Conservation (phyloP, 2,329 filamentous ascomycete genomes). For the Fusarium drepaniforme region DNA sequence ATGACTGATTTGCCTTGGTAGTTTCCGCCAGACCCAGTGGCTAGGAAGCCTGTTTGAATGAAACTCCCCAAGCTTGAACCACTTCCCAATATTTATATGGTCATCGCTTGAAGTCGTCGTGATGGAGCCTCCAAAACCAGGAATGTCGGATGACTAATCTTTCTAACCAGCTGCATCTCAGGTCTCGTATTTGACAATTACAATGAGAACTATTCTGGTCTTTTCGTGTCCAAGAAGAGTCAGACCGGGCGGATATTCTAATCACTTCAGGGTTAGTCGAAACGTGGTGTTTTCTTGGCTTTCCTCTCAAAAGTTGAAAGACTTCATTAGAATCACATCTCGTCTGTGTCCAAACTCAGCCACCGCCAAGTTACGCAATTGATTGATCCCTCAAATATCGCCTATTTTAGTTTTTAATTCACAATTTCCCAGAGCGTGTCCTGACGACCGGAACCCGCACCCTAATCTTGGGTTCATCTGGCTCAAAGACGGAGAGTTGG, state of each 20-base stretch:
- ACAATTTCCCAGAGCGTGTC: conserved; percentile 26
- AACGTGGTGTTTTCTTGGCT: conserved; percentile 3
- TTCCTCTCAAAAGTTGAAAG: background rate
- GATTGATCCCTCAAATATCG: conserved; percentile 28
- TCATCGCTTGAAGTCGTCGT: background rate
- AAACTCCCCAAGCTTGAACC: background rate
- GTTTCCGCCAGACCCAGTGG: background rate
- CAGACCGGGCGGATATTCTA: conserved; percentile 6
- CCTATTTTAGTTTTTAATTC: conserved; percentile 9
- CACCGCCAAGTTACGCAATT: conserved; percentile 27
- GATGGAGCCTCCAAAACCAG: background rate
- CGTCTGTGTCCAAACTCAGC: conserved; percentile 21
- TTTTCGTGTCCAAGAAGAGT: conserved; percentile 1
- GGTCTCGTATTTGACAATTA: conserved; percentile 9
- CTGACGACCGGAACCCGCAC: conserved; percentile 42
- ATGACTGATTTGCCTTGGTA: background rate
- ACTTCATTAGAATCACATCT: conserved; percentile 18
- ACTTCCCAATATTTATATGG: conserved; percentile 11
- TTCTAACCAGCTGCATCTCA: background rate
- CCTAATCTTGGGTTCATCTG: conserved; percentile 53
- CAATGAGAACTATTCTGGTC: conserved; percentile 16
- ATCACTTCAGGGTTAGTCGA: conserved; percentile 22
- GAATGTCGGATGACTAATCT: conserved; percentile 37
- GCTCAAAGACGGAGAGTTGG: conserved; percentile 74
- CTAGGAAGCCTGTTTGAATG: background rate